Conservation (phyloP, 2,329 filamentous ascomycete genomes). For the Colletotrichum agaves region DNA sequence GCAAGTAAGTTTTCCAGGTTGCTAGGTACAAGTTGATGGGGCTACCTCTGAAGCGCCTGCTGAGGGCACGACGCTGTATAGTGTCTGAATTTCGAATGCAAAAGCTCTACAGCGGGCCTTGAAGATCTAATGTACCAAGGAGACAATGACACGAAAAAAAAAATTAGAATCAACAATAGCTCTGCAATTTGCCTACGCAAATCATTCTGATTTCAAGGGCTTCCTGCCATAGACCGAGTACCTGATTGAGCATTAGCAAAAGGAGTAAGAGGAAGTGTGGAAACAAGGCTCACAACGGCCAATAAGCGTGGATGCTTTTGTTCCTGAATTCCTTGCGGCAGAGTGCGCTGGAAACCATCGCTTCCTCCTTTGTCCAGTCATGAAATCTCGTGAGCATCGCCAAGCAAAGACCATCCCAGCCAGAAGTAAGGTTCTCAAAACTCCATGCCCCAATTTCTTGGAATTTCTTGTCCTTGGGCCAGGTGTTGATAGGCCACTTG, state of each 20-base stretch:
- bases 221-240: conserved; percentile 8
- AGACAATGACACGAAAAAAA: too few species aligned
- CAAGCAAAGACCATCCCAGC: conserved; percentile 8
- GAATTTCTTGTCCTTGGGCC: neutral
- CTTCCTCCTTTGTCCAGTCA: neutral
- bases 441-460: conserved; percentile 2
- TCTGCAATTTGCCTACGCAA: too few species aligned
- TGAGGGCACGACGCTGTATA: too few species aligned
- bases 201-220: neutral
- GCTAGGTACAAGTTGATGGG: too few species aligned
- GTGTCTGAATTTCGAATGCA: too few species aligned
- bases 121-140: too few species aligned
- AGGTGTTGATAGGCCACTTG: conserved; percentile 18
- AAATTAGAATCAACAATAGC: too few species aligned
- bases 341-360: neutral
- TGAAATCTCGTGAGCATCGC: neutral
- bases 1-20: too few species aligned
- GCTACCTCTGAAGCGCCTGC: too few species aligned
- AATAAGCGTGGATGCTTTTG: neutral
- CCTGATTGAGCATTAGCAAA: neutral
- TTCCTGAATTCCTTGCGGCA: conserved; percentile 10
- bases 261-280: neutral
- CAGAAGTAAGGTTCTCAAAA: neutral
- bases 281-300: neutral
- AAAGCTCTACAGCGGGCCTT: too few species aligned